Percentiles rank a stretch among this genome's conserved stretches.
Conservation (phyloP, 2,329 filamentous ascomycete genomes). For the Dactylellina leptospora region DNA sequence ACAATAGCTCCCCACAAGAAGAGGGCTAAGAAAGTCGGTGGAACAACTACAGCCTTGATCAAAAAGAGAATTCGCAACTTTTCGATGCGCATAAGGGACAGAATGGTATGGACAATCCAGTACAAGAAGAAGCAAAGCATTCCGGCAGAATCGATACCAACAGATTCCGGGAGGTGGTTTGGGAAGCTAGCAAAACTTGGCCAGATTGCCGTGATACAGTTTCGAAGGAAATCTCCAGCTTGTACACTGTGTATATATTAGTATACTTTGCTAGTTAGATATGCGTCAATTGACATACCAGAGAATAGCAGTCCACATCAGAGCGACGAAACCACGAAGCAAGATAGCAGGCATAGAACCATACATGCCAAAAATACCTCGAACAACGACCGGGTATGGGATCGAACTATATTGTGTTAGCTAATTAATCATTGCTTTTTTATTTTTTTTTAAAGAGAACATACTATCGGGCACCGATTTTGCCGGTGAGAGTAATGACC, state of each 20-base stretch:
- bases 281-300: no score
- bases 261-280: no score
- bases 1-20: slow-evolving; percentile 63
- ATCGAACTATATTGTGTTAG: slow-evolving; percentile 34
- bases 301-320: slow-evolving; percentile 64
- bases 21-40: slow-evolving; percentile 62
- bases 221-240: slow-evolving; percentile 61
- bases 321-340: slow-evolving; percentile 62
- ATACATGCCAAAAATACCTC: slow-evolving; percentile 63
- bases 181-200: slow-evolving; percentile 62
- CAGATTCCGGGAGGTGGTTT: slow-evolving; percentile 62
- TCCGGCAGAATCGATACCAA: slow-evolving; percentile 62
- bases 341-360: slow-evolving; percentile 63
- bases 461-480: slow-evolving; percentile 58
- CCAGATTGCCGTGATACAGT: slow-evolving; percentile 64
- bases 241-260: slow-evolving; percentile 61
- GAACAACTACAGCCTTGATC: slow-evolving; percentile 62
- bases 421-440: not conserved
- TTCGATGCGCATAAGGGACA: slow-evolving; percentile 62
- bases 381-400: slow-evolving; percentile 62
- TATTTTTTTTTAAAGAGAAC: slow-evolving; percentile 41
- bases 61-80: slow-evolving; percentile 63
- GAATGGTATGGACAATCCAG: slow-evolving; percentile 63
- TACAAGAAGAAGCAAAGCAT: slow-evolving; percentile 66
- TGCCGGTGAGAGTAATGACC: slow-evolving; percentile 64